Conservation (phyloP, 2,329 filamentous ascomycete species). For the Curvularia verruculosa region DNA sequence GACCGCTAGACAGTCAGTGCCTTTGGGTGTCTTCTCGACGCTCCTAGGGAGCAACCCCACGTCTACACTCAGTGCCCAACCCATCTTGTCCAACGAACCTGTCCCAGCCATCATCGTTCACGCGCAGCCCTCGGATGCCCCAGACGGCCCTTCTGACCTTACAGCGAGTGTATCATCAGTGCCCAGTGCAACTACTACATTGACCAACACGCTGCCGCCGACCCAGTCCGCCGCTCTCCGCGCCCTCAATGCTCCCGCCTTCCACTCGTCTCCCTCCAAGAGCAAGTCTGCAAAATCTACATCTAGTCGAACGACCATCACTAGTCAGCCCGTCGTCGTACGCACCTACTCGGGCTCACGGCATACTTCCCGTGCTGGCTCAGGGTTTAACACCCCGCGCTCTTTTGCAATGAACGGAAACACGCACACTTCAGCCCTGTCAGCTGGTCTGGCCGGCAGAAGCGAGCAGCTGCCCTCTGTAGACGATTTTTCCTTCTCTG, state of each 20-base stretch:
- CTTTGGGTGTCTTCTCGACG: constrained; percentile 41
- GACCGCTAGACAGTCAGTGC: constrained; percentile 43
- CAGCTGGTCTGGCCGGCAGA: constrained; percentile 38
- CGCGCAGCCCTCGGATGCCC: constrained; percentile 37
- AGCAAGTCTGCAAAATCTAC: constrained; percentile 47
- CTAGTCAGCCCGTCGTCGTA: constrained; percentile 54
- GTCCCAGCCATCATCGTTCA: constrained; percentile 39
- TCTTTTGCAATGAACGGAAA: constrained; percentile 42
- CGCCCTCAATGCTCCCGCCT: constrained; percentile 48
- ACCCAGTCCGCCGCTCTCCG: constrained; percentile 48
- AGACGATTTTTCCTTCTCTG: constrained; percentile 62
- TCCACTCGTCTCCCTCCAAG: constrained; percentile 41
- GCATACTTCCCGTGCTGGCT: constrained; percentile 42
- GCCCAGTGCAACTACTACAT: constrained; percentile 45
- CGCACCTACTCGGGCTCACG: constrained; percentile 49
- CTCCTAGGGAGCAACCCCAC: constrained; percentile 37
- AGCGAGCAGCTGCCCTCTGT: constrained; percentile 51
- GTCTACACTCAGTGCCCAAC: constrained; percentile 22
- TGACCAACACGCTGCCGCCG: constrained; percentile 46
- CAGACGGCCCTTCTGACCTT: constrained; percentile 39
- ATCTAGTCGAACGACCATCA: constrained; percentile 48
- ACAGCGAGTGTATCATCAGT: constrained; percentile 42
- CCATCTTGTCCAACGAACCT: constrained; percentile 20
- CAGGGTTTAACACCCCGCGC: constrained; percentile 41
- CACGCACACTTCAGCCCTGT: constrained; percentile 34